Conservation (phyloP, 768 basidiomycete genomes). For the Boletus patriciae region DNA sequence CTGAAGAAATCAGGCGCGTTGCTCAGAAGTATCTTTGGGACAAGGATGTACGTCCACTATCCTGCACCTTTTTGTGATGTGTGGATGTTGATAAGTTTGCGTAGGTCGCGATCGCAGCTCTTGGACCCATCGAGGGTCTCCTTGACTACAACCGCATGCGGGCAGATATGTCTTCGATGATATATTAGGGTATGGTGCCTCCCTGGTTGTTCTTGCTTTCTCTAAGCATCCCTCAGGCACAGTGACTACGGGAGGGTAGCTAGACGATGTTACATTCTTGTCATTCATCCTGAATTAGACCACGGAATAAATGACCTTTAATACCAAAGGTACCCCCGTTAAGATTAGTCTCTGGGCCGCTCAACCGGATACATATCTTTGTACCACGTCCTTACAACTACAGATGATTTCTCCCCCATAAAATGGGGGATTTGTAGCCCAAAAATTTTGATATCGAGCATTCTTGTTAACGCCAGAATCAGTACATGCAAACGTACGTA, state of each 20-base stretch:
- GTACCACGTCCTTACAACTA: background rate
- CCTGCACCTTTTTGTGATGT: conserved; percentile 15
- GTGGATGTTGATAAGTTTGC: conserved; percentile 1
- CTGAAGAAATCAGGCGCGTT: conserved; percentile 88
- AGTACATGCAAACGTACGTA: conserved; percentile 18
- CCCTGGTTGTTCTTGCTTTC: background rate
- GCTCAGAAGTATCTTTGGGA: conserved; percentile 98
- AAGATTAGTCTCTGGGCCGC: background rate
- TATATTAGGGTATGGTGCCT: conserved; percentile 47
- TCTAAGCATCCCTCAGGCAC: background rate
- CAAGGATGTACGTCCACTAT: conserved; percentile 67
- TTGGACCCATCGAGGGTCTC: conserved; percentile 89
- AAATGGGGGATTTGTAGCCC: background rate
- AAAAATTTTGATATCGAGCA: background rate
- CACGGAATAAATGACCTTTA: conserved; percentile 18
- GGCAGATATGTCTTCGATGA: conserved; percentile 76
- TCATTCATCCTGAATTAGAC: conserved; percentile 23
- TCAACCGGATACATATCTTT: background rate
- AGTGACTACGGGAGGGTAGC: conserved; percentile 6
- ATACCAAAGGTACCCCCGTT: conserved; percentile 2
- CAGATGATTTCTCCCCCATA: background rate
- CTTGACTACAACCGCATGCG: conserved; percentile 93
- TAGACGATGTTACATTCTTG: conserved; percentile 21
- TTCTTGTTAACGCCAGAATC: background rate
- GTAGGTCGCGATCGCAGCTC: conserved; percentile 82